phyloP scores from a whole-genome alignment of 257 asterid species.

The Jasminum sambac region DNA sequence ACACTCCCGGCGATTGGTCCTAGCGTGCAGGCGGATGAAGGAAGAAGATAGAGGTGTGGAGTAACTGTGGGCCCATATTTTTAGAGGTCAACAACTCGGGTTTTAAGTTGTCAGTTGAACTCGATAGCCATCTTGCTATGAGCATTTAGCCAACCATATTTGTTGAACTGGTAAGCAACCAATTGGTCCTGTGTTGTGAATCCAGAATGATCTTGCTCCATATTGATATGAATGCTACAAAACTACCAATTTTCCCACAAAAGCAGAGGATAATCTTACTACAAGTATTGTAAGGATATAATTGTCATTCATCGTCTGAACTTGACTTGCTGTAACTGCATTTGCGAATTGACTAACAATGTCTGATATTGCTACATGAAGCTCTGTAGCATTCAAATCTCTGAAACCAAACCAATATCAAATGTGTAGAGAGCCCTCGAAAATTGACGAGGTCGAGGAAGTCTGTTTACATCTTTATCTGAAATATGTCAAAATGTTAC shows the following conservation, averaged over 20 bases:
- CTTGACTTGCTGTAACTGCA: conserved; percentile 37
- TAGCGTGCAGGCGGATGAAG: too few species aligned
- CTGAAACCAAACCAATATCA: conserved; percentile 49
- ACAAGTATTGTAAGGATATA: too few species aligned
- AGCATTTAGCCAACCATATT: conserved; percentile 39
- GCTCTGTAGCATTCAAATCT: conserved; percentile 30
- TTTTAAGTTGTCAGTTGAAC: conserved; percentile 45
- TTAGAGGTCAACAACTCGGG: too few species aligned
- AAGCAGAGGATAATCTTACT: not conserved
- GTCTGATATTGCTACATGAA: conserved; percentile 32
- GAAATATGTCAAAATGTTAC: conserved; percentile 6
- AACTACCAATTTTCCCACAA: not conserved
- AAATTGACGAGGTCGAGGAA: conserved; percentile 41
- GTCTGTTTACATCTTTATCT: conserved; percentile 30
- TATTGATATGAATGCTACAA: conserved; percentile 39
- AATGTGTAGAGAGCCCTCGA: conserved; percentile 48
- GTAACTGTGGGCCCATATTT: too few species aligned
- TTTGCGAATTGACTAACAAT: conserved; percentile 37
- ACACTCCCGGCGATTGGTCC: too few species aligned
- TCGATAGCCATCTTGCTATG: conserved; percentile 38
- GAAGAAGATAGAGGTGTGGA: too few species aligned
- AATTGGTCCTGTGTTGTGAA: conserved; percentile 53
- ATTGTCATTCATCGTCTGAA: not conserved
- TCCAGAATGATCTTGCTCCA: conserved; percentile 59
- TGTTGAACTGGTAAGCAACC: too few species aligned